Percentiles rank a stretch among this genome's conserved stretches.
Conservation (phyloP, 352 stramenopile genomes). For the Phytopythium chamaehyphon region DNA sequence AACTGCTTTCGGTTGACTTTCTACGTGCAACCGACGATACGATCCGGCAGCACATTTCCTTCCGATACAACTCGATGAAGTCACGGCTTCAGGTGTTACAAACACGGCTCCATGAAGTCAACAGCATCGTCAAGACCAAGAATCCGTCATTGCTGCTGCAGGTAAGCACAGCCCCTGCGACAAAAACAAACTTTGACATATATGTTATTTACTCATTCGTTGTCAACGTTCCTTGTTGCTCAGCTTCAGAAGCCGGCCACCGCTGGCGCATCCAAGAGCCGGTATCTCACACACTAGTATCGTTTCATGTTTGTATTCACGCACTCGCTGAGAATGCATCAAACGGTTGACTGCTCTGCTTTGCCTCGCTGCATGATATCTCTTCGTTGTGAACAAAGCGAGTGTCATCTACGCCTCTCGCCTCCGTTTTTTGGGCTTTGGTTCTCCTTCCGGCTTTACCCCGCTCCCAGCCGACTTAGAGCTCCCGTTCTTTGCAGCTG, state of each 20-base stretch:
- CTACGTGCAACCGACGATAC: constrained; percentile 85
- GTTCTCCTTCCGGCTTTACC: neutral
- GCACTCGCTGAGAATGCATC: too few relatives aligned
- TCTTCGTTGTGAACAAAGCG: constrained; percentile 6
- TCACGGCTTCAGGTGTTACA: constrained; percentile 89
- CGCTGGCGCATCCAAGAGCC: constrained; percentile 32
- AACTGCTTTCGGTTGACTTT: constrained; percentile 91
- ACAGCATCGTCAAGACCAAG: constrained; percentile 94
- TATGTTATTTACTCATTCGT: neutral
- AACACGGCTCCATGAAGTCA: constrained; percentile 89
- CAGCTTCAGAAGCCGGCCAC: constrained; percentile 66
- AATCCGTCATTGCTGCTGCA: constrained; percentile 92
- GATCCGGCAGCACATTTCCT: constrained; percentile 92
- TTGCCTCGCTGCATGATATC: constrained; percentile 29
- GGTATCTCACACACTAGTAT: constrained; percentile 60
- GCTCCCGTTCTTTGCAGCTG: constrained; percentile 11
- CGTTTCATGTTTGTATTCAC: neutral
- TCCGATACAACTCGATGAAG: constrained; percentile 94
- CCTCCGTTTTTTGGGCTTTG: constrained; percentile 2
- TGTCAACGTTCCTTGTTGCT: neutral
- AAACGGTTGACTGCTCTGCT: neutral
- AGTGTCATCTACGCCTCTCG: neutral
- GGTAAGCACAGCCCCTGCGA: too few relatives aligned
- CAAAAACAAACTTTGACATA: too few relatives aligned
- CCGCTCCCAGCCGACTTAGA: neutral